These are phyloP conservation scores for Colletotrichum sp. DNA, from an alignment of 2,329 filamentous ascomycete species.

Conservation along the genomic window DNA sequence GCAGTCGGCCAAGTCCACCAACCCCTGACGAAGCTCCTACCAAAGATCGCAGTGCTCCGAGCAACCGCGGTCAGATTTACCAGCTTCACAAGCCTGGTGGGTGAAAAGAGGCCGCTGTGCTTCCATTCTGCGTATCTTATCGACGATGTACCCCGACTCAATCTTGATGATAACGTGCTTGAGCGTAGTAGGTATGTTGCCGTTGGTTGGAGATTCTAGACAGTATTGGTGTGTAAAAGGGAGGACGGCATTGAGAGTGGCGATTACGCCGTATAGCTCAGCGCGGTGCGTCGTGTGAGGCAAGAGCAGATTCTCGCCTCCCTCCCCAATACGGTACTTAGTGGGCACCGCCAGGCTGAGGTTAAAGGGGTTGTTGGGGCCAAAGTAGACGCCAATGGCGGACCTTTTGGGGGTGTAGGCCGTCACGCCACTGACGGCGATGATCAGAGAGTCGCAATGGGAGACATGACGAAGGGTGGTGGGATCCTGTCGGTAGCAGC, in stretches of 20 bases:
- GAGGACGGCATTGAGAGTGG: fast-evolving
- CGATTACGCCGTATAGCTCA: background rate
- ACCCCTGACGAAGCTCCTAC: background rate
- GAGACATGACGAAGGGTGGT: background rate
- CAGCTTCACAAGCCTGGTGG: background rate
- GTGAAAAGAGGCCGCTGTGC: background rate
- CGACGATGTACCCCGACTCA: background rate
- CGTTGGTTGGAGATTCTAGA: fast-evolving
- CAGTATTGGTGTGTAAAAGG: background rate
- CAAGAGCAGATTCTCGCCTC: fast-evolving
- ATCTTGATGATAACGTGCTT: background rate
- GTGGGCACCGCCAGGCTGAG: background rate
- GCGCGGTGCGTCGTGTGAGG: background rate
- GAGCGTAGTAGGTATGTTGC: background rate
- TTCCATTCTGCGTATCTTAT: background rate
- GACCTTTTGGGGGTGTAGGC: background rate
- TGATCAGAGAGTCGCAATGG: background rate
- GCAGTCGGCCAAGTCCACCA: background rate
- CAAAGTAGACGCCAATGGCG: background rate
- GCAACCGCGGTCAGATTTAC: background rate
- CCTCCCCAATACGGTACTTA: fast-evolving
- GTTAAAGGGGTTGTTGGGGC: background rate
- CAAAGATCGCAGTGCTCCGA: background rate
- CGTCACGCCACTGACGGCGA: background rate
- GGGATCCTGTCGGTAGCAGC: background rate